Evolutionary conservation across 257 asterid genomes (phyloP), one percentile per base, ranked within the genome.

Genomic region (Mentha longifolia): DNA sequence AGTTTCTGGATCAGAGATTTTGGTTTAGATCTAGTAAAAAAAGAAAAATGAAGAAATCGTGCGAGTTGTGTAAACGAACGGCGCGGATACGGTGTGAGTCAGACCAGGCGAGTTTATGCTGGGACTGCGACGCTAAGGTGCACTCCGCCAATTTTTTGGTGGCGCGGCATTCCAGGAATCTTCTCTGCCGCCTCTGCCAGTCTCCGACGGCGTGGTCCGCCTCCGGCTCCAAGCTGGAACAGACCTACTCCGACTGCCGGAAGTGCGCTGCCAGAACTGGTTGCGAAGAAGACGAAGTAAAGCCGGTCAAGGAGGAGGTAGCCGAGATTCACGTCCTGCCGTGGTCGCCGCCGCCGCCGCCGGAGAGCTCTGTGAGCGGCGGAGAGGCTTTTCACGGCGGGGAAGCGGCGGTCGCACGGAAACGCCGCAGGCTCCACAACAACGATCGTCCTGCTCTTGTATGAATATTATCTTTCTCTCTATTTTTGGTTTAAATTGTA

Each of bases 61-160:
- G 92, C 20, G 88, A 67, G 69, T 17, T 86, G 77, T 86, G 92
- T 25, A 56, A 70, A 28, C 25, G 25, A 9, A 6, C 9, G 57
- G 88, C 88, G 13, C 63, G 57, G 76, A 30, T 77, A 16, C 74
- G 67, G 61, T 86, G 92, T 61, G 84, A 70, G 57, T 64, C 92
- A 11, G 92, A 86, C 73, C 75, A 74, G 50, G 92, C 87, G 49
- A 65, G 75, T 33, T 69, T 86, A 42, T 86, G 89, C 74, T 86
- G 85, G 88, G 81, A 69, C 56, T 86, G 89, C 84, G 92, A 86
- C 76, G 83, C 78, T 20, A 76, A 67, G 64, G 92, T 86, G 6
- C 88, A 86, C 77, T 75, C 85, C 25, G 92, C 86, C 67, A 86
- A 86, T 61, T 86, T 86, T 16, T 75, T 82, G 28, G 89, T 76